phyloP scores from a whole-genome alignment of 148 eudicot genomes.

The Polygonum aviculare region DNA sequence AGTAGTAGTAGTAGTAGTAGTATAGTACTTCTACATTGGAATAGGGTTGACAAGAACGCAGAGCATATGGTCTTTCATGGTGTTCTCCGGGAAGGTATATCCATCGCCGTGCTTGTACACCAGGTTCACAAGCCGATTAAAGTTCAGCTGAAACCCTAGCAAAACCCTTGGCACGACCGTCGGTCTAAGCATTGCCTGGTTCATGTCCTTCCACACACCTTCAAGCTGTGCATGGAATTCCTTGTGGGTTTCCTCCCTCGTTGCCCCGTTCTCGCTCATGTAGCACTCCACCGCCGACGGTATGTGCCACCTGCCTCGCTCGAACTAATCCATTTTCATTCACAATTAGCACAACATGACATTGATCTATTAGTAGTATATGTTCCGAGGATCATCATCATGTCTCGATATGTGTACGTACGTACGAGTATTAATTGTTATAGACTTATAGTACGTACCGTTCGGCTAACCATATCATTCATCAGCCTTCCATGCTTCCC shows the following conservation, averaged over 20 bases:
- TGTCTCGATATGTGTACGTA: too few species aligned
- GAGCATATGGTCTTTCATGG: background rate
- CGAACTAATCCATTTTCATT: background rate
- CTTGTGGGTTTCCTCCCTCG: background rate
- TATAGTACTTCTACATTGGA: background rate
- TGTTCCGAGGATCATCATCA: too few species aligned
- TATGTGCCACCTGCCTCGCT: background rate
- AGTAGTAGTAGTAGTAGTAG: too few species aligned
- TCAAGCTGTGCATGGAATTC: background rate
- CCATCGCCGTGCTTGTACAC: slow-evolving; percentile 2
- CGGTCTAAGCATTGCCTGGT: background rate
- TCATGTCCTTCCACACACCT: background rate
- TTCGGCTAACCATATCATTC: slow-evolving; percentile 30
- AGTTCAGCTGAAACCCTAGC: background rate
- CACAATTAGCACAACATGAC: too few species aligned
- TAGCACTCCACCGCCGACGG: slow-evolving; percentile 3
- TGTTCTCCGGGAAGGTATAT: background rate
- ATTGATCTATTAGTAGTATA: too few species aligned
- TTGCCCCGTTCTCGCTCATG: background rate
- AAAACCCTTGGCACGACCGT: background rate
- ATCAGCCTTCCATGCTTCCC: slow-evolving; percentile 21
- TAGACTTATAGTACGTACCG: too few species aligned
- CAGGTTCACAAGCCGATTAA: slow-evolving; percentile 3
- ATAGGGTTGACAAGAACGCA: background rate
- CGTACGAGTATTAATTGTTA: too few species aligned